Evolutionary conservation across 768 basidiomycete species (phyloP).

Genomic region (Steccherinum ochraceum): DNA sequence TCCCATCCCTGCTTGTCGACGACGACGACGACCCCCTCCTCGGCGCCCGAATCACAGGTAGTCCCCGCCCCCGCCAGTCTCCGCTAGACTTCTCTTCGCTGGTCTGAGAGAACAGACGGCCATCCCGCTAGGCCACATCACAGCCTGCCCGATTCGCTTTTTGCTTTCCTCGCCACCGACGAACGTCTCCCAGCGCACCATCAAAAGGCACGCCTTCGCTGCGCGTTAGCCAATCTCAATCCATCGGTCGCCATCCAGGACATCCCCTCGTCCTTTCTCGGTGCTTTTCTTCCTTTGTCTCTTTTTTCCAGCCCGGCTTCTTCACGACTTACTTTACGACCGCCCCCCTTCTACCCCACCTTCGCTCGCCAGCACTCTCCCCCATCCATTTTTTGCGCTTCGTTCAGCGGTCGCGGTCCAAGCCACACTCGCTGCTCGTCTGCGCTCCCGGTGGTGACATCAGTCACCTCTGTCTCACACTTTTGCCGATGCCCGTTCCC

Average conservation of each 20-base stretch:
- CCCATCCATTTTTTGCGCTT: slow-evolving; percentile 13
- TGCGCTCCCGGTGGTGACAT: slow-evolving; percentile 38
- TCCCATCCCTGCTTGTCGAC: slow-evolving; percentile 27
- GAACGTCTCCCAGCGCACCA: neutral
- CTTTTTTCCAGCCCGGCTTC: slow-evolving; percentile 21
- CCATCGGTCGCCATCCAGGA: slow-evolving; percentile 24
- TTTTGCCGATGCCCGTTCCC: slow-evolving; percentile 81
- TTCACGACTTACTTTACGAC: slow-evolving; percentile 79
- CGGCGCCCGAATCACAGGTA: slow-evolving; percentile 12
- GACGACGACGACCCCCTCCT: slow-evolving; percentile 38
- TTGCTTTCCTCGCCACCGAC: slow-evolving; percentile 10
- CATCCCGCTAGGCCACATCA: slow-evolving; percentile 11
- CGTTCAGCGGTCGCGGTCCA: too few relatives aligned
- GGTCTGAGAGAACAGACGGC: slow-evolving; percentile 18
- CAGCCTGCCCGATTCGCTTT: slow-evolving; percentile 13
- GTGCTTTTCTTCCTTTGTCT: slow-evolving; percentile 26
- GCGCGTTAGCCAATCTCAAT: slow-evolving; percentile 68
- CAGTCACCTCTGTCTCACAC: slow-evolving; percentile 29
- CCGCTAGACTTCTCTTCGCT: slow-evolving; percentile 20
- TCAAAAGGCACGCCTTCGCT: slow-evolving; percentile 92
- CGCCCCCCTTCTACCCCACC: slow-evolving; percentile 31
- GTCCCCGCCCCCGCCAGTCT: slow-evolving; percentile 15
- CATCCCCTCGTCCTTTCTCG: slow-evolving; percentile 21
- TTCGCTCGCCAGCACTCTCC: slow-evolving; percentile 25
- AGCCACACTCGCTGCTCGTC: slow-evolving; percentile 7